A percentile compares a stretch with the other conserved stretches of the same genome.
These are phyloP conservation scores for Teunomyces funiuensis DNA, from an alignment of 805 yeast genomes.

Conservation along the genomic window DNA sequence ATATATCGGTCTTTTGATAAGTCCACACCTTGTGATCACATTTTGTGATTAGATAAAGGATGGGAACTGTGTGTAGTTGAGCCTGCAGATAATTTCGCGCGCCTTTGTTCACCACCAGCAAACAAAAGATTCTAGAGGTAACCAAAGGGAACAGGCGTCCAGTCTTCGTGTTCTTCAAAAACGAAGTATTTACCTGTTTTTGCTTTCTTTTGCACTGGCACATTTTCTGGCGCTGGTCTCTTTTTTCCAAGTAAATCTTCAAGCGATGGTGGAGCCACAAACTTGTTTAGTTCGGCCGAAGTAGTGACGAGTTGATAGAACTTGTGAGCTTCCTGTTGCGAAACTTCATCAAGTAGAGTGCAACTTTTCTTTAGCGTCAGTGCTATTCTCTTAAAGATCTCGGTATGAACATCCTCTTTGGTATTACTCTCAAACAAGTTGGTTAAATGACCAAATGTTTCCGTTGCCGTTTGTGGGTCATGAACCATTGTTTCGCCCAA, in stretches of 20 bases:
- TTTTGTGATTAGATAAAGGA: background rate
- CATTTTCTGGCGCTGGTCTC: conserved; percentile 1
- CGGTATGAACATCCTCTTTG: background rate
- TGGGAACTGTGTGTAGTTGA: background rate
- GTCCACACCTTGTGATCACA: background rate
- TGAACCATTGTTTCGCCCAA: background rate
- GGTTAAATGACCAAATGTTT: background rate
- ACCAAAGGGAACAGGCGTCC: conserved; percentile 62
- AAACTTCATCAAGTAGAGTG: background rate
- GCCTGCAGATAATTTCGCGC: background rate
- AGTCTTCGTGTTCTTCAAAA: conserved; percentile 36
- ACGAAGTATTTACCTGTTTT: conserved; percentile 12
- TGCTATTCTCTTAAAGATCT: background rate
- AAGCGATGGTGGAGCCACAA: conserved; percentile 15
- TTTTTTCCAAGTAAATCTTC: conserved; percentile 28
- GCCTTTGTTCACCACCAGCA: background rate
- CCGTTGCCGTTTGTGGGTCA: background rate
- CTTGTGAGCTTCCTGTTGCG: background rate
- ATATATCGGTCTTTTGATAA: background rate
- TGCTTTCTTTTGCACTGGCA: conserved; percentile 16
- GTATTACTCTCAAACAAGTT: background rate
- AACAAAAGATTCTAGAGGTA: no score
- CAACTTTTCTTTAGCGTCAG: background rate
- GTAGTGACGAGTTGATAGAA: background rate
- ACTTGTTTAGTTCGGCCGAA: conserved; percentile 5